Evolutionary conservation across 306 rosid species (phyloP).

Genomic region (Potentilla sterilis): DNA sequence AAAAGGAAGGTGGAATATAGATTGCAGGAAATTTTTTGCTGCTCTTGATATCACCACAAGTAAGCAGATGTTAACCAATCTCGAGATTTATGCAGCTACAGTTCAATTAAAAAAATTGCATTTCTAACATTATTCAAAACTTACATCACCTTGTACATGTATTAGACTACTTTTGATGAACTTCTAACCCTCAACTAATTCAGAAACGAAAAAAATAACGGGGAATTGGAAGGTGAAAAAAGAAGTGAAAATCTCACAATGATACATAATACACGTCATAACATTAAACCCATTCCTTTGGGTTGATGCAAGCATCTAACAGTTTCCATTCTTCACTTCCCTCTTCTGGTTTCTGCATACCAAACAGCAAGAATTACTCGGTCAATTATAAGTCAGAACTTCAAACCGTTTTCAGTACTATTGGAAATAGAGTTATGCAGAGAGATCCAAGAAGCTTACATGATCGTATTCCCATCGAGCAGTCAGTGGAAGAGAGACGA

Average conservation of each 20-base stretch:
- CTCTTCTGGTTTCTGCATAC: conserved; percentile 84
- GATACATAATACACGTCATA: conserved; percentile 4
- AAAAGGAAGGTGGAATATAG: background rate
- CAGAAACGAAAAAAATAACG: background rate
- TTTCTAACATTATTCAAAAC: conserved; percentile 14
- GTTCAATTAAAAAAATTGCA: background rate
- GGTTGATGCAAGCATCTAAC: conserved; percentile 93
- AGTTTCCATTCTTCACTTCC: conserved; percentile 99
- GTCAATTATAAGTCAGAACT: conserved; percentile 14
- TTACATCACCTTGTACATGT: conserved; percentile 11
- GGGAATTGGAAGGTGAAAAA: background rate
- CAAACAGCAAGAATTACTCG: conserved; percentile 16
- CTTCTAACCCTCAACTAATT: conserved; percentile 23
- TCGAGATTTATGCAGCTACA: background rate
- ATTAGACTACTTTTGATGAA: conserved; percentile 12
- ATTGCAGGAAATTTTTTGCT: background rate
- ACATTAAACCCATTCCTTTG: conserved; percentile 78
- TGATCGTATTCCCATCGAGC: conserved; percentile 98
- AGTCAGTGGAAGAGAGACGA: conserved; percentile 93
- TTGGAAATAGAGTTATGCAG: background rate
- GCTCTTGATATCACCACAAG: background rate
- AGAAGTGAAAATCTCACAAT: background rate
- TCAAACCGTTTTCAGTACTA: background rate
- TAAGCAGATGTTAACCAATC: background rate
- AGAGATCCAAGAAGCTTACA: conserved; percentile 45